Percentiles rank a stretch among this genome's conserved stretches.
Evolutionary conservation across 176 grass and related monocot genomes (phyloP).

Genomic region (Oryza australiensis): DNA sequence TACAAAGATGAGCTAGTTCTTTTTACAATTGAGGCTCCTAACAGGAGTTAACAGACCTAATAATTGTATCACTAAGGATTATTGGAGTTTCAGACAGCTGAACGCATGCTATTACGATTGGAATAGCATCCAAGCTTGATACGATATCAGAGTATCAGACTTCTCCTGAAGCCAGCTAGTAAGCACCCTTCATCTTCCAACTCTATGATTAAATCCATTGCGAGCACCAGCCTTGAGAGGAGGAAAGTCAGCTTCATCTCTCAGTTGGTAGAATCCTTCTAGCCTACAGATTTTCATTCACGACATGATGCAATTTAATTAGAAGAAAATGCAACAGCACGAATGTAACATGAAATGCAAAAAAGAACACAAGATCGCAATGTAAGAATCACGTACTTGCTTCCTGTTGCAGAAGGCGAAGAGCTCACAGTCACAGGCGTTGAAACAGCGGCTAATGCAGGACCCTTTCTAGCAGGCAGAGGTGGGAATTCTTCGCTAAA

Average conservation of each 20-base stretch:
- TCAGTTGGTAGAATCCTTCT: constrained; percentile 36
- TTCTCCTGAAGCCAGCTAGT: constrained; percentile 28
- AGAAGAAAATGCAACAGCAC: not conserved
- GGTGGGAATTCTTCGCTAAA: constrained; percentile 30
- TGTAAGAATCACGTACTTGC: constrained; percentile 26
- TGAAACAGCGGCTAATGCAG: constrained; percentile 14
- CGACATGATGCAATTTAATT: constrained; percentile 1
- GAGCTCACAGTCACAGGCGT: not conserved
- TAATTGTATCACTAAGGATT: constrained; percentile 1
- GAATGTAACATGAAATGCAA: not conserved
- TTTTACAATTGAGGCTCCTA: not conserved
- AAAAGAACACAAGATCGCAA: not conserved
- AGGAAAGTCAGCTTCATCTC: constrained; percentile 69
- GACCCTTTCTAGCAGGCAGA: constrained; percentile 2
- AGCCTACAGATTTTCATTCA: constrained; percentile 43
- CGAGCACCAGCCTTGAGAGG: constrained; percentile 43
- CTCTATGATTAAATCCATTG: constrained; percentile 16
- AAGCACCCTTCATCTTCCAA: constrained; percentile 19
- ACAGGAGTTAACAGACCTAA: constrained; percentile 1
- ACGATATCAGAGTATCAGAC: not conserved
- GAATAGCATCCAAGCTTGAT: constrained; percentile 24
- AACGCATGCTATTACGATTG: constrained; percentile 22
- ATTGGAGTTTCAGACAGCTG: constrained; percentile 38
- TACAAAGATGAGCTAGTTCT: constrained; percentile 4
- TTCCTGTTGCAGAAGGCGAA: not conserved